Evolutionary conservation across 176 grass and related monocot genomes (phyloP).

Genomic region (Cenchrus fungigraminus): DNA sequence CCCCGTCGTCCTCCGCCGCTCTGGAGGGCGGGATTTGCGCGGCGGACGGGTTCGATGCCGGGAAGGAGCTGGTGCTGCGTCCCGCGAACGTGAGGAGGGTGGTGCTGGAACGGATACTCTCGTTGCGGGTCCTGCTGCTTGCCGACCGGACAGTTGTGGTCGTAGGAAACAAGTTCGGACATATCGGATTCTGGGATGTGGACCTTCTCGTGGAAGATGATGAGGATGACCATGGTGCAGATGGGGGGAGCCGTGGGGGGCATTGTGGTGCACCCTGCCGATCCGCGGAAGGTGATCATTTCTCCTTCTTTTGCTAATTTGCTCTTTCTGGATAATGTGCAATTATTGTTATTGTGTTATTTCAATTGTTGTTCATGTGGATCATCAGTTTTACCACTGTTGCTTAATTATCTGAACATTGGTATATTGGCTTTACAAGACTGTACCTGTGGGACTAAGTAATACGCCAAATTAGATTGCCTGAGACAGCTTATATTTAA

Average conservation of each 20-base stretch:
- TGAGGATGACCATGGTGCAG: constrained; percentile 15
- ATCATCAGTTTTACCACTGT: too few species aligned
- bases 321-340: too few species aligned
- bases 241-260: constrained; percentile 51
- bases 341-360: too few species aligned
- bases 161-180: constrained; percentile 58
- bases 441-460: too few species aligned
- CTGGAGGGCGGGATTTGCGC: constrained; percentile 18
- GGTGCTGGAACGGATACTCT: constrained; percentile 52
- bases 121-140: constrained; percentile 63
- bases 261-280: constrained; percentile 60
- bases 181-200: constrained; percentile 87
- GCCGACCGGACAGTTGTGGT: constrained; percentile 56
- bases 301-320: neutral
- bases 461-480: too few species aligned
- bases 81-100: constrained; percentile 57
- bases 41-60: constrained; percentile 38
- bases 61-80: constrained; percentile 51
- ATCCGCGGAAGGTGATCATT: constrained; percentile 54
- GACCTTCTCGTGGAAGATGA: constrained; percentile 45
- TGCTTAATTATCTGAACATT: too few species aligned
- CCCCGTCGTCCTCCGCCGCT: constrained; percentile 61
- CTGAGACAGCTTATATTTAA: too few species aligned
- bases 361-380: too few species aligned
- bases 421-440: too few species aligned